phyloP scores from a whole-genome alignment of 139 green algal genomes.

The Trebouxia sp. region DNA sequence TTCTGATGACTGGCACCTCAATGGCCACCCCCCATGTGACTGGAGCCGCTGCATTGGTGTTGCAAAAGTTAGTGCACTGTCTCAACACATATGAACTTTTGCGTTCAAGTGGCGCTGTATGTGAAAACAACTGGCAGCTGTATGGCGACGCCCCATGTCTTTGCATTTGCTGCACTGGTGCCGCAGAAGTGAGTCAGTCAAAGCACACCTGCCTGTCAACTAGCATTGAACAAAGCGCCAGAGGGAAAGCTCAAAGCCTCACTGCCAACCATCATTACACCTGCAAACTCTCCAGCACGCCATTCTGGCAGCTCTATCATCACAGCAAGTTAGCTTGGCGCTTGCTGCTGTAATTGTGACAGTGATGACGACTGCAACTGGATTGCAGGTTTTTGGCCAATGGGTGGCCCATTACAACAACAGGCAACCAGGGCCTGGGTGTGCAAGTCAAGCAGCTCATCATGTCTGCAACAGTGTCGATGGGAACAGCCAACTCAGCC shows the following conservation, averaged over 20 bases:
- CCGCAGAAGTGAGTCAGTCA: too few relatives aligned
- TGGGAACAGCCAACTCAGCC: neutral
- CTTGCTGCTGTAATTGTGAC: neutral
- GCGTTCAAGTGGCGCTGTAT: too few relatives aligned
- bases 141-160: too few relatives aligned
- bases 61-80: constrained; percentile 30
- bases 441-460: constrained; percentile 8
- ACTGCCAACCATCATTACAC: too few relatives aligned
- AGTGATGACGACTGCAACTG: neutral
- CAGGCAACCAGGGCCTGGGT: neutral
- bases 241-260: neutral
- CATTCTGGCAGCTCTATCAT: too few relatives aligned
- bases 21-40: constrained; percentile 41
- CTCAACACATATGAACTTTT: too few relatives aligned
- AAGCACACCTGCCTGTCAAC: too few relatives aligned
- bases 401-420: constrained; percentile 19
- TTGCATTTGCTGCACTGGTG: too few relatives aligned
- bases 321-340: neutral
- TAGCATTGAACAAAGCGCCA: too few relatives aligned
- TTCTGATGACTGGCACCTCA: constrained; percentile 28
- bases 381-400: constrained; percentile 24
- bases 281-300: too few relatives aligned
- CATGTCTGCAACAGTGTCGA: neutral
- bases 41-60: constrained; percentile 28
- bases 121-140: too few relatives aligned